Conservation (phyloP, 179 eudicot species). For the Vitellaria paradoxa region DNA sequence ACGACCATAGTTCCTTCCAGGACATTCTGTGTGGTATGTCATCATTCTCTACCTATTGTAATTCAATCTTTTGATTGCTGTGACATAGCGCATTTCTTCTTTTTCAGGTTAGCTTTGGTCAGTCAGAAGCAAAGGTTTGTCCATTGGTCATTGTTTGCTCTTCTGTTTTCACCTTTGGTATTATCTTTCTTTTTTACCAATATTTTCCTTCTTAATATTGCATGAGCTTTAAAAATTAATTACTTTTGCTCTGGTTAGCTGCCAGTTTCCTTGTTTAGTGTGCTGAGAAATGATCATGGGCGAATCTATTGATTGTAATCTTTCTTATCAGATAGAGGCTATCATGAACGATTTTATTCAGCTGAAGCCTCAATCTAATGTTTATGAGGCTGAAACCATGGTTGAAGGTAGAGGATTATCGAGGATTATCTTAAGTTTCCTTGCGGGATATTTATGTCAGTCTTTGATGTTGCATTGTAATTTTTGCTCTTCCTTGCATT, state of each 20-base stretch:
- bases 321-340: constrained; percentile 74
- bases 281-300: constrained; percentile 2
- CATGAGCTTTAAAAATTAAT: not conserved
- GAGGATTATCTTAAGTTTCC: constrained; percentile 10
- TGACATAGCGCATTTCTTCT: constrained; percentile 9
- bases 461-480: not conserved
- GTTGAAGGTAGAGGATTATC: constrained; percentile 73
- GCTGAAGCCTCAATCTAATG: constrained; percentile 88
- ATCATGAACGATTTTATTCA: constrained; percentile 95
- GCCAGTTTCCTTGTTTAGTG: not conserved
- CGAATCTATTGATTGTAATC: not conserved
- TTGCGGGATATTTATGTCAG: not conserved
- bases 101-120: constrained; percentile 87
- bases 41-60: constrained; percentile 14
- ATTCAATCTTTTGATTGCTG: not conserved
- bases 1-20: constrained; percentile 83
- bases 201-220: not conserved
- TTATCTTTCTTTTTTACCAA: not conserved
- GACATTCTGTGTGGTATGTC: constrained; percentile 88
- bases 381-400: constrained; percentile 93
- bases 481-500: constrained; percentile 6
- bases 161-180: not conserved
- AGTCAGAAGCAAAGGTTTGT: constrained; percentile 91
- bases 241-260: not conserved
- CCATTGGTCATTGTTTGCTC: constrained; percentile 13